Evolutionary conservation across 495 filamentous ascomycete genomes (phyloP).

Genomic region (Schizothecium vesticola): DNA sequence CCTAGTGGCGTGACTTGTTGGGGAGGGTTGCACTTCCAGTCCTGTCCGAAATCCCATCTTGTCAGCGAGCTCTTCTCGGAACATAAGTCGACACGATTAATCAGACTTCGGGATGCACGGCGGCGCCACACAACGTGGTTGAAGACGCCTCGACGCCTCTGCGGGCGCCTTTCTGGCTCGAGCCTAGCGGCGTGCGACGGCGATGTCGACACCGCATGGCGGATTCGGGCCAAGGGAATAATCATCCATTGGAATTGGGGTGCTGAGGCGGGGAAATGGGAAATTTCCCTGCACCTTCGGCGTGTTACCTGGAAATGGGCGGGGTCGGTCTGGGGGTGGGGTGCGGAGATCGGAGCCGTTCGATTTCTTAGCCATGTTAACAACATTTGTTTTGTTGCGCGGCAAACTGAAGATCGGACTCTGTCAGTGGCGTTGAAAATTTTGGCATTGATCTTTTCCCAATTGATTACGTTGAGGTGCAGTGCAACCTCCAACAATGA

Average conservation of each 20-base stretch:
- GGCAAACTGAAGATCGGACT: background rate
- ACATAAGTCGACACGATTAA: background rate
- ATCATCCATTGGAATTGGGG: background rate
- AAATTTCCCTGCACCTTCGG: background rate
- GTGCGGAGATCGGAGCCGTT: background rate
- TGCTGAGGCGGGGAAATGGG: background rate
- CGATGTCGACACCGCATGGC: too few species aligned
- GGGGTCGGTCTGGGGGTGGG: background rate
- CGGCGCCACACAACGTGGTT: background rate
- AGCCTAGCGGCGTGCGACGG: background rate
- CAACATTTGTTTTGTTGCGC: background rate
- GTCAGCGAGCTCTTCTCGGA: background rate
- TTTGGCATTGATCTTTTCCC: background rate
- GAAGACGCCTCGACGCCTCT: background rate
- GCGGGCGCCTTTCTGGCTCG: background rate
- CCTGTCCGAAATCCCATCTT: background rate
- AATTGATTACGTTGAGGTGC: too few species aligned
- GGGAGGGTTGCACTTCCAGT: background rate
- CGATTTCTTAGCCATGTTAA: background rate
- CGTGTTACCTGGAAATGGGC: background rate
- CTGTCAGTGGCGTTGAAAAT: too few species aligned
- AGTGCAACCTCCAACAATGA: too few species aligned
- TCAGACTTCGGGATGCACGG: background rate
- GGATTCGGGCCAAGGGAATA: background rate
- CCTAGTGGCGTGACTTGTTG: background rate